These are phyloP conservation scores for Paraleonurus japonicus DNA, from an alignment of 257 asterid genomes.

Conservation along the genomic window DNA sequence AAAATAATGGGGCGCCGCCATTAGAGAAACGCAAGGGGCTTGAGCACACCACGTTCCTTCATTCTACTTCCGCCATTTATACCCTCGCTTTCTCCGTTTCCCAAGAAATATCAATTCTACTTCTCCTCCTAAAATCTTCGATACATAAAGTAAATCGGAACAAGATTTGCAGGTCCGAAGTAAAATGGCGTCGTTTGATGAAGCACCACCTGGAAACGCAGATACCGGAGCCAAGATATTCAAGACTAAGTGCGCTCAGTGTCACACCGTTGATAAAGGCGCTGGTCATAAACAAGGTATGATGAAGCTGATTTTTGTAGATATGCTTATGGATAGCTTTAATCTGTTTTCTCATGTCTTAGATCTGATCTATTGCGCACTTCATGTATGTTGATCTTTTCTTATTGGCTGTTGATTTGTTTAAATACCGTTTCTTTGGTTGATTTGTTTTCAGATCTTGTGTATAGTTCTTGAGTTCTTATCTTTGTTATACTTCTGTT, in stretches of 20 bases:
- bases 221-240: constrained; percentile 68
- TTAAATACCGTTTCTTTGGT: background rate
- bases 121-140: background rate
- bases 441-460: constrained; percentile 21
- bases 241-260: constrained; percentile 84
- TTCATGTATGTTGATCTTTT: background rate
- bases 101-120: background rate
- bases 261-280: constrained; percentile 81
- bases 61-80: constrained; percentile 18
- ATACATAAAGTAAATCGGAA: background rate
- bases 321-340: too few relatives aligned
- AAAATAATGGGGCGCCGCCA: constrained; percentile 25
- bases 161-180: background rate
- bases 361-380: constrained; percentile 22
- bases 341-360: background rate
- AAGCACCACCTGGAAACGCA: constrained; percentile 70
- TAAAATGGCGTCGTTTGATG: constrained; percentile 59
- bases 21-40: constrained; percentile 16
- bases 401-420: background rate
- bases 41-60: constrained; percentile 31
- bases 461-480: constrained; percentile 14
- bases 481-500: background rate
- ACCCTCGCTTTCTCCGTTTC: background rate
- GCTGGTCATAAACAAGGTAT: constrained; percentile 89
- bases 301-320: background rate